phyloP scores from a whole-genome alignment of 2,329 filamentous ascomycete species.

The Fusarium sp. region DNA sequence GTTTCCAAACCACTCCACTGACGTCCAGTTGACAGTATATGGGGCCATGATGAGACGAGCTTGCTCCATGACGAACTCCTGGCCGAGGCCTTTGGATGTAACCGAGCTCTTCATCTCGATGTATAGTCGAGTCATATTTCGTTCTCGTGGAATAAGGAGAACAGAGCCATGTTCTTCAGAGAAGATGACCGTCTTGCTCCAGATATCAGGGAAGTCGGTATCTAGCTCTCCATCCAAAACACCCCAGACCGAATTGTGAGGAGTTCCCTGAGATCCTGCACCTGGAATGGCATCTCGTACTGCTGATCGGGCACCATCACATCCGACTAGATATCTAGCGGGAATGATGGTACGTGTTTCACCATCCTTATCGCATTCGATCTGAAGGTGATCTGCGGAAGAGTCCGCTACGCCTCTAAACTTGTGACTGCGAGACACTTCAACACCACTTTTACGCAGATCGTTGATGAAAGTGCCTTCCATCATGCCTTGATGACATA shows the following conservation, averaged over 20 bases:
- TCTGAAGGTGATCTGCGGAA: slow-evolving; percentile 53
- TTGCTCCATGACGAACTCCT: slow-evolving; percentile 77
- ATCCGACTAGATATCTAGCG: slow-evolving; percentile 1
- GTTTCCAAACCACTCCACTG: slow-evolving; percentile 76
- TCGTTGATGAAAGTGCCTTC: slow-evolving; percentile 77
- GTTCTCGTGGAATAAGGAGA: slow-evolving; percentile 78
- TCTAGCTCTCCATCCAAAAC: slow-evolving; percentile 77
- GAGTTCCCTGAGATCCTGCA: slow-evolving; percentile 64
- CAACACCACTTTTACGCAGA: slow-evolving; percentile 69
- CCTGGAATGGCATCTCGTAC: slow-evolving; percentile 72
- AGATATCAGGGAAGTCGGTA: slow-evolving; percentile 79
- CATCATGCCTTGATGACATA: slow-evolving; percentile 79
- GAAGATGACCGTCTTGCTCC: slow-evolving; percentile 77
- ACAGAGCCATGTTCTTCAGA: slow-evolving; percentile 75
- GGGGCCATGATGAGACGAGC: slow-evolving; percentile 70
- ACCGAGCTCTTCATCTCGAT: slow-evolving; percentile 63
- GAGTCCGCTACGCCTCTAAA: slow-evolving; percentile 59
- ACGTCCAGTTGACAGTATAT: slow-evolving; percentile 66
- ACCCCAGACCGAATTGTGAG: slow-evolving; percentile 71
- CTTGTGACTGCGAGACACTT: slow-evolving; percentile 74
- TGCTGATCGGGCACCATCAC: slow-evolving; percentile 77
- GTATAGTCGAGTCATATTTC: slow-evolving; percentile 75
- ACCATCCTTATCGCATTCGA: slow-evolving; percentile 53
- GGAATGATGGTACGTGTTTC: slow-evolving; percentile 19
- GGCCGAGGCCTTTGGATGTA: slow-evolving; percentile 57